Evolutionary conservation across 331 rosid species (phyloP).

Genomic region (Quercus lobata): DNA sequence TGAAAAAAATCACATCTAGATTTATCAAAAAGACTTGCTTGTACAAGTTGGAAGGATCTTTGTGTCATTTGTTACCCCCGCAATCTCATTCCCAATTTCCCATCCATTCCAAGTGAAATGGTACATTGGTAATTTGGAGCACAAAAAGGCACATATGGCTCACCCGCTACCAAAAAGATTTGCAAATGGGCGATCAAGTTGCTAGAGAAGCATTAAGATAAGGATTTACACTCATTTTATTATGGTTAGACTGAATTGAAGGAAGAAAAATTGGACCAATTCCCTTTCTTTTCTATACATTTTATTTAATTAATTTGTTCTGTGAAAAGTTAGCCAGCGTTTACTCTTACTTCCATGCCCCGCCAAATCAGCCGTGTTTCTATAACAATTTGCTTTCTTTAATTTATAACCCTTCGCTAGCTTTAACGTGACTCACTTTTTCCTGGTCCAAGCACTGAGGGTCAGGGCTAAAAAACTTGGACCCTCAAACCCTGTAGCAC

Average conservation of each 20-base stretch:
- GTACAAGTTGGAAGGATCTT: neutral
- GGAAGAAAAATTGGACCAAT: slow-evolving; percentile 3
- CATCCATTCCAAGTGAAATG: neutral
- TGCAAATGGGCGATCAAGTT: slow-evolving; percentile 35
- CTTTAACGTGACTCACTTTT: slow-evolving; percentile 20
- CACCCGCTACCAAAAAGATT: neutral
- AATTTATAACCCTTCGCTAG: neutral
- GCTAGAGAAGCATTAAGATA: slow-evolving; percentile 13
- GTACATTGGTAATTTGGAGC: neutral
- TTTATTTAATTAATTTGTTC: neutral
- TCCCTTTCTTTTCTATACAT: neutral
- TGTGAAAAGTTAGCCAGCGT: neutral
- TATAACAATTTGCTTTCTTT: neutral
- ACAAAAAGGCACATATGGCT: neutral
- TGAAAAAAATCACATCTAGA: too few species aligned
- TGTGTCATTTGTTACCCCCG: neutral
- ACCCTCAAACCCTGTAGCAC: slow-evolving; percentile 10
- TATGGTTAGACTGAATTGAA: neutral
- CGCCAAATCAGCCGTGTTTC: neutral
- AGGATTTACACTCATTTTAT: neutral
- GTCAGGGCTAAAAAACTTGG: slow-evolving; percentile 2
- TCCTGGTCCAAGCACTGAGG: neutral
- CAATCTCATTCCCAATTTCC: too few species aligned
- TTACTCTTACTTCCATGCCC: neutral
- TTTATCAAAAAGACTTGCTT: too few species aligned